Conservation (phyloP, 257 asterid species). For the Handroanthus guayacan region DNA sequence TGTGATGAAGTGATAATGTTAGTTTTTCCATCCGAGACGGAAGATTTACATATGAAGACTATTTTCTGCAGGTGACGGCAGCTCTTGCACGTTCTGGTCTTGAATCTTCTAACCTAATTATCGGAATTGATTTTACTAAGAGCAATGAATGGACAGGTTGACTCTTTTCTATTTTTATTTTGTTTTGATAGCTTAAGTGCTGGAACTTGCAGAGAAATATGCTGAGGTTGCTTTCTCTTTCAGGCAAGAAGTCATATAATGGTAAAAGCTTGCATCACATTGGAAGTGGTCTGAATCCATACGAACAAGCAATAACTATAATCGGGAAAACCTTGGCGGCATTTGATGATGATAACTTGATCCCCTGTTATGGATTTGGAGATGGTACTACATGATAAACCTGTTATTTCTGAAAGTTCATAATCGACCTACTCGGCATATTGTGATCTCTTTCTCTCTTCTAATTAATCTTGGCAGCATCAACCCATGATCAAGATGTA, state of each 20-base stretch:
- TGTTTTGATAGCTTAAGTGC: not conserved
- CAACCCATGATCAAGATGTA: constrained; percentile 90
- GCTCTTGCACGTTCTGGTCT: constrained; percentile 69
- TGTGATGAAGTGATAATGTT: not conserved
- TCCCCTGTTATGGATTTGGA: constrained; percentile 67
- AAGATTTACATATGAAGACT: not conserved
- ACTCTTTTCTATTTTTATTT: constrained; percentile 6
- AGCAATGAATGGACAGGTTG: constrained; percentile 75
- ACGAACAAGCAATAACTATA: constrained; percentile 61
- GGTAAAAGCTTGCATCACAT: constrained; percentile 58
- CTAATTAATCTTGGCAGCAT: constrained; percentile 53
- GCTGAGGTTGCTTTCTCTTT: constrained; percentile 26
- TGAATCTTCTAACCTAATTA: constrained; percentile 63
- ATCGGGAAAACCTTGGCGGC: constrained; percentile 62
- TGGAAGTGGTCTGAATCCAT: constrained; percentile 56
- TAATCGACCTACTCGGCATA: constrained; percentile 14
- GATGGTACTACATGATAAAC: constrained; percentile 46
- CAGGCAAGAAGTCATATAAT: constrained; percentile 51
- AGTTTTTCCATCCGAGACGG: not conserved
- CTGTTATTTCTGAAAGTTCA: constrained; percentile 18
- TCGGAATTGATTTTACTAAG: constrained; percentile 71
- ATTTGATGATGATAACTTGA: constrained; percentile 65
- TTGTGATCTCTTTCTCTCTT: not conserved
- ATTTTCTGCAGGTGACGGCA: constrained; percentile 50
- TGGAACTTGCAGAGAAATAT: constrained; percentile 29